phyloP scores from a whole-genome alignment of 176 grass and related monocot genomes.

The Melocanna baccifera region DNA sequence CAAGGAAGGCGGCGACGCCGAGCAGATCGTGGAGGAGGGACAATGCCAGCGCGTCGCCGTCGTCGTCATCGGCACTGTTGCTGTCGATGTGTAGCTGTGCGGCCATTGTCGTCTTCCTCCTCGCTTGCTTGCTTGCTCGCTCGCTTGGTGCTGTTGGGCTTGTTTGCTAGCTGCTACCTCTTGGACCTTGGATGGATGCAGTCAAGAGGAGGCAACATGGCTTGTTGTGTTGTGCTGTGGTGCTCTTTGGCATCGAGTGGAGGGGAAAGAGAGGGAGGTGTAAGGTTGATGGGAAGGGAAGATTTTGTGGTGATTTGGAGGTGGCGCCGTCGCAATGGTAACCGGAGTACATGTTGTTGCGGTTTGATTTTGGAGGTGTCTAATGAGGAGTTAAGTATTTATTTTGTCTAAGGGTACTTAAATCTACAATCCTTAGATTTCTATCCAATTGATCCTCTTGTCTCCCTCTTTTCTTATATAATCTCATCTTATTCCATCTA shows the following conservation, averaged over 20 bases:
- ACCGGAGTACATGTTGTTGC: background rate
- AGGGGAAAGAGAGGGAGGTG: constrained; percentile 2
- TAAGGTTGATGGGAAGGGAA: background rate
- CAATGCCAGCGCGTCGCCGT: constrained; percentile 19
- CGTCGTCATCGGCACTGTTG: background rate
- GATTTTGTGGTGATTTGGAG: background rate
- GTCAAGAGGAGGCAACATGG: constrained; percentile 9
- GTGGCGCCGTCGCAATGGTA: background rate
- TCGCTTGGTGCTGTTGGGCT: background rate
- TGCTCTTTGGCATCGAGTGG: constrained; percentile 21
- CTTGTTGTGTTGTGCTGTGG: background rate
- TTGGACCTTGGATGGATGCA: constrained; percentile 6
- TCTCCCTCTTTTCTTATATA: no score
- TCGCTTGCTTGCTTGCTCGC: background rate
- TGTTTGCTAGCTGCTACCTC: constrained; percentile 29
- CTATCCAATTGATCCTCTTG: no score
- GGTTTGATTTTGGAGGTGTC: background rate
- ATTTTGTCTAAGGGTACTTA: no score
- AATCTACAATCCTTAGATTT: no score
- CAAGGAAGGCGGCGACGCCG: constrained; percentile 50
- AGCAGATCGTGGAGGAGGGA: constrained; percentile 52
- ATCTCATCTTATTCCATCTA: no score
- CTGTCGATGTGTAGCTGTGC: constrained; percentile 20
- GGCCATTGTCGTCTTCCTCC: constrained; percentile 30
- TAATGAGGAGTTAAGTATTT: no score